phyloP scores from a whole-genome alignment of 495 filamentous ascomycete species.

The Neurospora sp. region DNA sequence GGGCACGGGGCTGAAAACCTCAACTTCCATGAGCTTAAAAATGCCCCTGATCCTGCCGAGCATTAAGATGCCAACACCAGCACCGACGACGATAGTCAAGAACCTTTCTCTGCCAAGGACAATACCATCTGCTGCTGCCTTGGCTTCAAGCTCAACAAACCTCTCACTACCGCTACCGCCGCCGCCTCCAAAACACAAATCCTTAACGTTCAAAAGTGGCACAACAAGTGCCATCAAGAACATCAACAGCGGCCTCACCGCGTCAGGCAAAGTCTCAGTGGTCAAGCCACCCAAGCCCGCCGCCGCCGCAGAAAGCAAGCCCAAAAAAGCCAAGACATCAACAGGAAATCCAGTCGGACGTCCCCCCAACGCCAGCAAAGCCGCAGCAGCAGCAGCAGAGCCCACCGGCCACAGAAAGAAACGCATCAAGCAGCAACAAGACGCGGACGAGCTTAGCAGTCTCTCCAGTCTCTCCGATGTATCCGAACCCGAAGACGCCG shows the following conservation, averaged over 20 bases:
- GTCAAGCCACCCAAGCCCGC: constrained; percentile 3
- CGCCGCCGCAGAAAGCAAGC: constrained; percentile 11
- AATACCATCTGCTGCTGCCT: not conserved
- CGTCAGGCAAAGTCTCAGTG: constrained; percentile 5
- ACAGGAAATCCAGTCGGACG: not conserved
- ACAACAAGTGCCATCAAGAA: constrained; percentile 21
- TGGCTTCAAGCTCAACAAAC: not conserved
- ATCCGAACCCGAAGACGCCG: constrained; percentile 1
- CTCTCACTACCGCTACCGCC: not conserved
- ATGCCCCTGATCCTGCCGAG: constrained; percentile 10
- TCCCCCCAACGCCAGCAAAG: not conserved
- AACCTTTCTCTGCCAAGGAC: not conserved
- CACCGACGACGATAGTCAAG: not conserved
- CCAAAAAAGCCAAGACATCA: constrained; percentile 15
- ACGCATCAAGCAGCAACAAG: constrained; percentile 11
- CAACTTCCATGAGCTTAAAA: constrained; percentile 36
- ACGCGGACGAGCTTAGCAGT: constrained; percentile 2
- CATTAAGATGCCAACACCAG: not conserved
- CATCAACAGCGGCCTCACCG: constrained; percentile 17
- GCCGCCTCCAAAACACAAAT: not conserved
- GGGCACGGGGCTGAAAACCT: constrained; percentile 36
- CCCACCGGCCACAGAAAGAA: constrained; percentile 6
- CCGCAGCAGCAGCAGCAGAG: not conserved
- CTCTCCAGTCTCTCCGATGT: constrained; percentile 8
- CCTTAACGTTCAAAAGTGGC: not conserved